phyloP scores from a whole-genome alignment of 257 asterid genomes.

The Salvia rosmarinus region DNA sequence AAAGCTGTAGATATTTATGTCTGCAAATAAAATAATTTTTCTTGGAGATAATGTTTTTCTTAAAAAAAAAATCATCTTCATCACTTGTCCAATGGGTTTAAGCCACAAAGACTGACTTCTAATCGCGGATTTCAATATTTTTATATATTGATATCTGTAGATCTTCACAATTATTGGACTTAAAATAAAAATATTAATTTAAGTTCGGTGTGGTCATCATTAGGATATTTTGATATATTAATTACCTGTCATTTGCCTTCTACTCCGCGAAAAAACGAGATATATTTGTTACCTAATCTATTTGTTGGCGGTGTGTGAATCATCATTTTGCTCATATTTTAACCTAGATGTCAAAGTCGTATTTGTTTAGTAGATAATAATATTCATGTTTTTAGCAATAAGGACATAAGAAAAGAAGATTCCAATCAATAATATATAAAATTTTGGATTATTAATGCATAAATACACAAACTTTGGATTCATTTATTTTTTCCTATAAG shows the following conservation, averaged over 20 bases:
- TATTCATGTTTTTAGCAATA: neutral
- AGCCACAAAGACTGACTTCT: constrained; percentile 40
- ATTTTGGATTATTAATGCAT: too few relatives aligned
- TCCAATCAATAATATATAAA: neutral
- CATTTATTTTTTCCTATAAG: too few relatives aligned
- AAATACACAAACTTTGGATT: too few relatives aligned
- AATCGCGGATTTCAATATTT: constrained; percentile 11
- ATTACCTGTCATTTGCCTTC: constrained; percentile 9
- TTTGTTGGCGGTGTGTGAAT: neutral
- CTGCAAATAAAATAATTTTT: neutral
- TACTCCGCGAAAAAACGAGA: neutral
- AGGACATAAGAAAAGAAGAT: neutral
- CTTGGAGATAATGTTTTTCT: constrained; percentile 33
- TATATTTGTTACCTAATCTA: neutral
- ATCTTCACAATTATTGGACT: constrained; percentile 19
- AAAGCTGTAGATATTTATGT: constrained; percentile 30
- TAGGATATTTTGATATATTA: neutral
- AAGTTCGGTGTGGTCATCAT: constrained; percentile 4
- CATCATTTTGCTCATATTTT: neutral
- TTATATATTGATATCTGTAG: constrained; percentile 25
- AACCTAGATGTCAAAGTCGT: neutral
- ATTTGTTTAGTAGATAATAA: neutral
- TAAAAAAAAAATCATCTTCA: constrained; percentile 1
- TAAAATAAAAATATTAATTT: neutral
- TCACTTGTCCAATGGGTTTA: constrained; percentile 27